Percentiles rank a stretch among this genome's conserved stretches.
phyloP scores from a whole-genome alignment of 371 early-diverging fungal genomes.

The Nematocida sp. region DNA sequence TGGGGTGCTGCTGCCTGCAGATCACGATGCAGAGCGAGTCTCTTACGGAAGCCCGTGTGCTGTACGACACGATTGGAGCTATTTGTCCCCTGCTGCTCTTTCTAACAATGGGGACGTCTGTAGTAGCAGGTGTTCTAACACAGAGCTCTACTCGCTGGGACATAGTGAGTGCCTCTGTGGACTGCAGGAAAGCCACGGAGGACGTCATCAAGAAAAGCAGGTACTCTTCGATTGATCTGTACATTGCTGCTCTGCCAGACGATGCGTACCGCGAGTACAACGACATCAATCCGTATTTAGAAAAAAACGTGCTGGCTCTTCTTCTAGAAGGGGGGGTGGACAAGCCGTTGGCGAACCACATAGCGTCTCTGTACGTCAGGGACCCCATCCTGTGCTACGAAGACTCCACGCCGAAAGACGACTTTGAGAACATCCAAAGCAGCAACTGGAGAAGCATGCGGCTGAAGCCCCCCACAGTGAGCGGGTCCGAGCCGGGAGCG shows the following conservation, averaged over 20 bases:
- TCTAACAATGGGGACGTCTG: constrained; percentile 82
- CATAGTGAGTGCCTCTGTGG: constrained; percentile 81
- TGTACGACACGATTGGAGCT: constrained; percentile 87
- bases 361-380: constrained; percentile 88
- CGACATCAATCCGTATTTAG: constrained; percentile 76
- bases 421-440: constrained; percentile 80
- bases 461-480: constrained; percentile 80
- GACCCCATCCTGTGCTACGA: constrained; percentile 89
- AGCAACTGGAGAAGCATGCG: constrained; percentile 98
- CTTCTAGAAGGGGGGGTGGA: constrained; percentile 74
- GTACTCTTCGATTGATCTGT: constrained; percentile 85
- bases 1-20: constrained; percentile 96
- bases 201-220: constrained; percentile 81
- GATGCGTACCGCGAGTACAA: constrained; percentile 71
- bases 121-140: constrained; percentile 81
- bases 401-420: constrained; percentile 68
- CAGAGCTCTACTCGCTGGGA: constrained; percentile 96
- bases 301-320: constrained; percentile 70
- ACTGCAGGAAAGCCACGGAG: constrained; percentile 85
- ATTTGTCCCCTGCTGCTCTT: constrained; percentile 87
- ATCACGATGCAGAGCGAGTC: constrained; percentile 94
- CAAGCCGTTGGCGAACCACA: constrained; percentile 77
- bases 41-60: constrained; percentile 77
- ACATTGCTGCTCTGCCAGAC: constrained; percentile 67
- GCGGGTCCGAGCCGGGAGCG: constrained; percentile 72